Percentiles rank a stretch among this genome's conserved stretches.
phyloP scores from a whole-genome alignment of 2,329 filamentous ascomycete genomes.

The Raffaelea ambrosiae region DNA sequence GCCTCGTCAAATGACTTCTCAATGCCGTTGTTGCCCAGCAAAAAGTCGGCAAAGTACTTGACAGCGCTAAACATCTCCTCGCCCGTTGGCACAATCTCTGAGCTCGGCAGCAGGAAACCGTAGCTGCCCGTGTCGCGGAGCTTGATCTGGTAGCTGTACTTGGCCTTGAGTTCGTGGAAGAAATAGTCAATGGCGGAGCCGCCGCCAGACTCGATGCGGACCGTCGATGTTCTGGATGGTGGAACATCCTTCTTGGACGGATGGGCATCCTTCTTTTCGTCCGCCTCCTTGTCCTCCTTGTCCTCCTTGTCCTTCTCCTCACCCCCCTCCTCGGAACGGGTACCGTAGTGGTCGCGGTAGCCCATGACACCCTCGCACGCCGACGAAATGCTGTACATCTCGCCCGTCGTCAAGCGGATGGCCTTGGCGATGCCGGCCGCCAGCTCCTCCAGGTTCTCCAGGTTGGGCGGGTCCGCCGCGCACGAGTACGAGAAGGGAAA shows the following conservation, averaged over 20 bases:
- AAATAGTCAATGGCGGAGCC: slow-evolving; percentile 93
- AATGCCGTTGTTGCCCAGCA: slow-evolving; percentile 62
- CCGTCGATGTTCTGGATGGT: slow-evolving; percentile 68
- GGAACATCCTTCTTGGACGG: slow-evolving; percentile 70
- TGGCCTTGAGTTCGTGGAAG: slow-evolving; percentile 75
- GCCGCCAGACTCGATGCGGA: slow-evolving; percentile 62
- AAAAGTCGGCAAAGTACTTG: slow-evolving; percentile 74
- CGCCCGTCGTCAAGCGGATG: slow-evolving; percentile 70
- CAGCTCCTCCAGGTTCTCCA: slow-evolving; percentile 88
- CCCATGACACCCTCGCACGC: slow-evolving; percentile 74
- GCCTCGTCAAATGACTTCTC: slow-evolving; percentile 28
- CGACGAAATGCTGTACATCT: slow-evolving; percentile 68
- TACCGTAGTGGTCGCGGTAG: slow-evolving; percentile 19
- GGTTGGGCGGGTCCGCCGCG: slow-evolving; percentile 64
- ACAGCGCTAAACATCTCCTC: slow-evolving; percentile 79
- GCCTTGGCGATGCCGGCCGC: slow-evolving; percentile 82
- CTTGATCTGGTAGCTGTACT: slow-evolving; percentile 90
- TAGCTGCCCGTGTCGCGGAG: slow-evolving; percentile 89
- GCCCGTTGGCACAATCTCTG: slow-evolving; percentile 82
- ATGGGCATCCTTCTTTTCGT: slow-evolving; percentile 94
- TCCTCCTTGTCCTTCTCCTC: slow-evolving; percentile 56
- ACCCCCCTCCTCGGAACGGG: slow-evolving; percentile 67
- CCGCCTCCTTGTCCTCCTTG: too few species aligned
- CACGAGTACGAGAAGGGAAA: slow-evolving; percentile 91
- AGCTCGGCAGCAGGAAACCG: slow-evolving; percentile 79